Percentiles rank a stretch among this genome's conserved stretches.
These are phyloP conservation scores for Massariosphaeria phaeospora DNA, from an alignment of 495 filamentous ascomycete species.

Conservation along the genomic window DNA sequence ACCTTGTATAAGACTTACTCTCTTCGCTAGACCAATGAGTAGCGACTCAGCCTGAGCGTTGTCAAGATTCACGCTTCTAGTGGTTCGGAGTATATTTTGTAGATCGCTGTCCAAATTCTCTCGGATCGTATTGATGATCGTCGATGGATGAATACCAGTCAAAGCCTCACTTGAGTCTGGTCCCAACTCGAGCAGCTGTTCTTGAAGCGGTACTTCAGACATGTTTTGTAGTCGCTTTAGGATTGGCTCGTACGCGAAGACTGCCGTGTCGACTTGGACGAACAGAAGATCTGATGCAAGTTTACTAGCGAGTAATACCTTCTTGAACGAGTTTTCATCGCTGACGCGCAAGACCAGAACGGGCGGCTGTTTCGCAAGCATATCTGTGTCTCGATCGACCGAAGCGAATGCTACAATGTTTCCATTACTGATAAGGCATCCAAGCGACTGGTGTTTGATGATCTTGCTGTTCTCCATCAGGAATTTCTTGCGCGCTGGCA, in stretches of 20 bases:
- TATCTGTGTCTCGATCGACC: constrained; percentile 54
- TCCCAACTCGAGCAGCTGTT: constrained; percentile 47
- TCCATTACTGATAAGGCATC: constrained; percentile 50
- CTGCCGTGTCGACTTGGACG: constrained; percentile 56
- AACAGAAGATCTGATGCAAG: constrained; percentile 44
- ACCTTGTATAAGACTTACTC: constrained; percentile 65
- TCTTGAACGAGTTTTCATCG: constrained; percentile 44
- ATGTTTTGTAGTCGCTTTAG: constrained; percentile 56
- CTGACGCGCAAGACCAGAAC: constrained; percentile 51
- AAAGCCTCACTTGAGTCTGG: constrained; percentile 21
- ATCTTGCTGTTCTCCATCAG: constrained; percentile 48
- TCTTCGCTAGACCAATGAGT: constrained; percentile 49
- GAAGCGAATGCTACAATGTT: constrained; percentile 59
- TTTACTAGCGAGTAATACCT: constrained; percentile 43
- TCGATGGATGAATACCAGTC: constrained; percentile 30
- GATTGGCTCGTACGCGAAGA: constrained; percentile 71
- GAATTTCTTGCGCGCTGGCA: constrained; percentile 43
- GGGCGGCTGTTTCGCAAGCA: constrained; percentile 46
- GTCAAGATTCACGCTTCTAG: constrained; percentile 51
- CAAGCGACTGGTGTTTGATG: constrained; percentile 57
- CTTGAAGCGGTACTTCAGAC: constrained; percentile 49
- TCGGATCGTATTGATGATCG: constrained; percentile 32
- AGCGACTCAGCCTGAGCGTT: constrained; percentile 56
- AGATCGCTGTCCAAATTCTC: constrained; percentile 29
- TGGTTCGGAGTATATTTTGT: constrained; percentile 34